Evolutionary conservation across 2,329 filamentous ascomycete genomes (phyloP).

Genomic region (Penicillium sp.): DNA sequence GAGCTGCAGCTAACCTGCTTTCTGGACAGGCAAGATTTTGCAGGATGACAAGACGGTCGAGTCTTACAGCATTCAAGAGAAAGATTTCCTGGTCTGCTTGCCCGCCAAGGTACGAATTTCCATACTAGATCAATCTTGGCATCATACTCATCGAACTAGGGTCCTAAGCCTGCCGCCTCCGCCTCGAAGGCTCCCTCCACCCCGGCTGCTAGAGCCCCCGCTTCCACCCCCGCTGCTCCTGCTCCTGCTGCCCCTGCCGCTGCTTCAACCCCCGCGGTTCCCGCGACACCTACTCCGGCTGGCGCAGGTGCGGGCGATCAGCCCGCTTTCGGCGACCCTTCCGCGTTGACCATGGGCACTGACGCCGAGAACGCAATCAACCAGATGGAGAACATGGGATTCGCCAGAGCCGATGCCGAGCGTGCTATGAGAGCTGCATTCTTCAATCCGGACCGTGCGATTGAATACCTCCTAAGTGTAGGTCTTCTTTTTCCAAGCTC

Average conservation of each 20-base stretch:
- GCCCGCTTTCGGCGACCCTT: constrained; percentile 65
- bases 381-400: constrained; percentile 98
- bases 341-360: constrained; percentile 79
- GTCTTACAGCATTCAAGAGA: constrained; percentile 98
- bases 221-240: constrained; percentile 47
- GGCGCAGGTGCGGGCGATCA: constrained; percentile 35
- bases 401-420: constrained; percentile 82
- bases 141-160: neutral
- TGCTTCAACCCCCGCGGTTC: constrained; percentile 42
- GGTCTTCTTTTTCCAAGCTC: constrained; percentile 35
- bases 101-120: constrained; percentile 76
- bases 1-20: constrained; percentile 5
- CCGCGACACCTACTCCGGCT: constrained; percentile 50
- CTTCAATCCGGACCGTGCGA: constrained; percentile 94
- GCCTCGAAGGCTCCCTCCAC: constrained; percentile 40
- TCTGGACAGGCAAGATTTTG: constrained; percentile 79
- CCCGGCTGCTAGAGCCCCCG: constrained; percentile 35
- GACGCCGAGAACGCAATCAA: constrained; percentile 78
- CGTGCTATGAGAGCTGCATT: constrained; percentile 93
- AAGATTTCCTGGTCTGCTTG: constrained; percentile 99
- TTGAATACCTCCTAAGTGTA: constrained; percentile 90
- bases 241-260: constrained; percentile 53
- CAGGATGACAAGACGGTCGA: constrained; percentile 97
- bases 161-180: constrained; percentile 64
- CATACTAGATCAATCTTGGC: neutral